Percentiles rank a stretch among this genome's conserved stretches.
Conservation (phyloP, 2,329 filamentous ascomycete genomes). For the Monosporascus sp. region DNA sequence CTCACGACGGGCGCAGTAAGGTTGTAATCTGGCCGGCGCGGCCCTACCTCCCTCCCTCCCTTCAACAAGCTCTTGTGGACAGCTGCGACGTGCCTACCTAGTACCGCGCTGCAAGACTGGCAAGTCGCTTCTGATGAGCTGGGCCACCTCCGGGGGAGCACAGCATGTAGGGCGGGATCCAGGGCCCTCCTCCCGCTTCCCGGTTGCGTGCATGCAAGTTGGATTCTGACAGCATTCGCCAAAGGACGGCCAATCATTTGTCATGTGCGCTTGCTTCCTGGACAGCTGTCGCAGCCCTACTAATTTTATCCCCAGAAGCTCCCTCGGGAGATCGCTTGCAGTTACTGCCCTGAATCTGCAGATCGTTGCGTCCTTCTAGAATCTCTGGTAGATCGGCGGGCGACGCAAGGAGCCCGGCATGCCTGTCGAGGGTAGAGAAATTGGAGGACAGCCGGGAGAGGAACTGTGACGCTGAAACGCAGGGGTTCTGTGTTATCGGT, state of each 20-base stretch:
- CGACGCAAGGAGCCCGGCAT: constrained; percentile 11
- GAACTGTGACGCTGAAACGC: not conserved
- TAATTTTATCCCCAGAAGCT: constrained; percentile 17
- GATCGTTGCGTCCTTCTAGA: constrained; percentile 22
- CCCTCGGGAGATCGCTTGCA: constrained; percentile 15
- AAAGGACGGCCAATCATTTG: not conserved
- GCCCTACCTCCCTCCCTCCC: not conserved
- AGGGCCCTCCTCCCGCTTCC: not conserved
- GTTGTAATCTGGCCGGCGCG: not conserved
- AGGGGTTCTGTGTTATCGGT: not conserved
- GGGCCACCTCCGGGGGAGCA: not conserved
- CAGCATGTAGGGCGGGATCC: not conserved
- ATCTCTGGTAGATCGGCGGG: constrained; percentile 16
- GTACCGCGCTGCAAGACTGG: not conserved
- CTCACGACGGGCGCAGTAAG: not conserved
- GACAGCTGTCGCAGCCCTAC: constrained; percentile 20
- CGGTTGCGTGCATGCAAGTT: not conserved
- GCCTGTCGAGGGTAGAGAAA: not conserved
- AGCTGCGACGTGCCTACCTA: not conserved
- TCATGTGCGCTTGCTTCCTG: constrained; percentile 14
- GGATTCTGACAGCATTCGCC: not conserved
- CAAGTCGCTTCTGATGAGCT: not conserved
- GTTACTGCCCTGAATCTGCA: constrained; percentile 16
- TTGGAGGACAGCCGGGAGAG: not conserved
- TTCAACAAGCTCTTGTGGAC: not conserved